These are phyloP conservation scores for Saccharum hybrid DNA, from an alignment of 202 grass and related monocot genomes.

Conservation along the genomic window DNA sequence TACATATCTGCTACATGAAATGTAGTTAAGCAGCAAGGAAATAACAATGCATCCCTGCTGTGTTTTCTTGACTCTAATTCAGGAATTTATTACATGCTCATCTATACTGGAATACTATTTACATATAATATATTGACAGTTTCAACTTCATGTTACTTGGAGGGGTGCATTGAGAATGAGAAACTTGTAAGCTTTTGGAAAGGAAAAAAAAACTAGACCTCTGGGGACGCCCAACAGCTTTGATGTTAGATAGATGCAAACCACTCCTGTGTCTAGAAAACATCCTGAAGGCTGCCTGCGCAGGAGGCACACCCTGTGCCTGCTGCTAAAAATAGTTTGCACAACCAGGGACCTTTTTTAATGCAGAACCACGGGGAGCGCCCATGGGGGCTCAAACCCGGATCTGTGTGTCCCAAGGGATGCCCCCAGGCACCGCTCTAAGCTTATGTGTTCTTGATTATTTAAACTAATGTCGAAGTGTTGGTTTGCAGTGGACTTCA, in stretches of 20 bases:
- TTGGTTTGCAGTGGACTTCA: constrained; percentile 76
- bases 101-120: not conserved
- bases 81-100: not conserved
- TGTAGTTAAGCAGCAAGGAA: not conserved
- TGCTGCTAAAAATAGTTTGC: not conserved
- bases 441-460: constrained; percentile 15
- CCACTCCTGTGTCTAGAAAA: not conserved
- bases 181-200: constrained; percentile 19
- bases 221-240: not conserved
- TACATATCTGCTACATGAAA: constrained; percentile 8
- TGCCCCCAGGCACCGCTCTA: not conserved
- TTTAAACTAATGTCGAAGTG: constrained; percentile 39
- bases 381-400: not conserved
- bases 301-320: not conserved
- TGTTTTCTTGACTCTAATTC: constrained; percentile 17
- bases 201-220: not conserved
- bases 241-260: not conserved
- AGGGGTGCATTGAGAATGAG: constrained; percentile 13
- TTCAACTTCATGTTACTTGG: constrained; percentile 31
- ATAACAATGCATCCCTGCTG: not conserved
- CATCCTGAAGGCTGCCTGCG: not conserved
- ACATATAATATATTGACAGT: not conserved
- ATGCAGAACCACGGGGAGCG: not conserved
- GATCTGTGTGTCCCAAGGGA: not conserved
- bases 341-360: not conserved